Percentiles rank a stretch among this genome's conserved stretches.
phyloP scores from a whole-genome alignment of 2,329 filamentous ascomycete species.

The Tolypocladium pustulatum region DNA sequence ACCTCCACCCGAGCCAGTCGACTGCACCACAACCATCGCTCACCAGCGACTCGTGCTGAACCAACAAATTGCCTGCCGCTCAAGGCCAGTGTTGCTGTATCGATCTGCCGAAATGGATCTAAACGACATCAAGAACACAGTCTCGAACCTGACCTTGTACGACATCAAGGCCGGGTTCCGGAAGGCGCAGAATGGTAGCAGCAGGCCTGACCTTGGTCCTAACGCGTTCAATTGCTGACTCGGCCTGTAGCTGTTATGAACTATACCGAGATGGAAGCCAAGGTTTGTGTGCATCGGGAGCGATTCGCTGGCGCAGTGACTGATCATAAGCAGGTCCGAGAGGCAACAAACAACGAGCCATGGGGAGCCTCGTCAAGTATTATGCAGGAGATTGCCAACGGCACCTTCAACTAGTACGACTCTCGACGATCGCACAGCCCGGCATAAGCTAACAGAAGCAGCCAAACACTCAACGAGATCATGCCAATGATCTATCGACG shows the following conservation, averaged over 20 bases:
- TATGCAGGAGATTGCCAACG: conserved; percentile 98
- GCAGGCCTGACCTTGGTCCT: conserved; percentile 1
- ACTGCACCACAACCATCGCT: not conserved
- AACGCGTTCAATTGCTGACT: conserved; percentile 15
- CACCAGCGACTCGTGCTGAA: not conserved
- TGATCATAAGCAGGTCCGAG: conserved; percentile 57
- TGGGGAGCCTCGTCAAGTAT: conserved; percentile 78
- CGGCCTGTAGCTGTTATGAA: conserved; percentile 77
- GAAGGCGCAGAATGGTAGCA: conserved; percentile 88
- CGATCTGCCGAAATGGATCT: conserved; percentile 59
- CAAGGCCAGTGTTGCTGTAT: not conserved
- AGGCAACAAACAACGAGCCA: conserved; percentile 98
- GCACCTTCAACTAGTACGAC: conserved; percentile 91
- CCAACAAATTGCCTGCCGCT: not conserved
- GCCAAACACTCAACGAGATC: conserved; percentile 94
- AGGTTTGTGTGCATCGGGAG: conserved; percentile 29
- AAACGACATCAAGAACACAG: conserved; percentile 72
- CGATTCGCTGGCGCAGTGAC: conserved; percentile 3
- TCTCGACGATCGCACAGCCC: conserved; percentile 5
- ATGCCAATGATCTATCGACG: conserved; percentile 99
- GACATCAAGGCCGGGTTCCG: conserved; percentile 90
- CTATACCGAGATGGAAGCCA: conserved; percentile 85
- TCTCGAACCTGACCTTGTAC: conserved; percentile 87
- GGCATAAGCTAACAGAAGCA: conserved; percentile 23
- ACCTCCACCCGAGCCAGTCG: not conserved